These are phyloP conservation scores for Synchytrium microbalum DNA, from an alignment of 371 early-diverging fungal genomes.

Conservation along the genomic window DNA sequence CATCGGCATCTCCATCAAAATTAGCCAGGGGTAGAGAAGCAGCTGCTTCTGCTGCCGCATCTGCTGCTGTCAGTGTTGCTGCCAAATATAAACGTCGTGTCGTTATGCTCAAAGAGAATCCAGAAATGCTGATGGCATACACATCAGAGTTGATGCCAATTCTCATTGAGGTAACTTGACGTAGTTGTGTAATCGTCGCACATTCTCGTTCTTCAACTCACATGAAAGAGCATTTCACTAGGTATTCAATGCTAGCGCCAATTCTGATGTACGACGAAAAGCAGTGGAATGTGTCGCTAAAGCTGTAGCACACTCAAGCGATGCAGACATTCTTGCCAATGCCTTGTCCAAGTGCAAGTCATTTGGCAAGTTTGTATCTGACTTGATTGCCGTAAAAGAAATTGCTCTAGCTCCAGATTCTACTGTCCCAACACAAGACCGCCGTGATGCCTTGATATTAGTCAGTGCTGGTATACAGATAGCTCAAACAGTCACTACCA, in stretches of 20 bases:
- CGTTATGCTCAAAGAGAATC: constrained; percentile 12
- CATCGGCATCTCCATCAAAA: neutral
- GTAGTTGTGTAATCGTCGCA: too few relatives aligned
- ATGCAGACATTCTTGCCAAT: constrained; percentile 3
- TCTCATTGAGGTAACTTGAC: constrained; percentile 22
- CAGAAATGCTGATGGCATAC: constrained; percentile 13
- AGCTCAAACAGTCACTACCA: constrained; percentile 19
- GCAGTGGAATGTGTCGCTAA: constrained; percentile 32
- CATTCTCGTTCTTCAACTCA: too few relatives aligned
- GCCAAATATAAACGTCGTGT: constrained; percentile 14
- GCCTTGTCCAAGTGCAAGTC: constrained; percentile 8
- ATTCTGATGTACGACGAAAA: constrained; percentile 21
- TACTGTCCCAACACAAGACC: constrained; percentile 10
- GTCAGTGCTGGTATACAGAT: constrained; percentile 28
- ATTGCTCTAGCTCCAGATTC: constrained; percentile 13
- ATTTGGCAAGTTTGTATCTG: constrained; percentile 36
- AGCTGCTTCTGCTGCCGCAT: neutral
- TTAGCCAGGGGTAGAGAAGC: neutral
- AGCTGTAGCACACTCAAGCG: constrained; percentile 19
- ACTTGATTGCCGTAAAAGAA: constrained; percentile 24
- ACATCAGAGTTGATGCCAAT: constrained; percentile 22
- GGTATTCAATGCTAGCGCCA: constrained; percentile 30
- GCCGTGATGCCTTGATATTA: constrained; percentile 24
- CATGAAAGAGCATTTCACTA: too few relatives aligned
- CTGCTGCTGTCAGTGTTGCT: neutral